Evolutionary conservation across 225 moss, liverwort and hornwort species (phyloP), one percentile per base, ranked within the genome.

Genomic region (Marchantia polymorpha): DNA sequence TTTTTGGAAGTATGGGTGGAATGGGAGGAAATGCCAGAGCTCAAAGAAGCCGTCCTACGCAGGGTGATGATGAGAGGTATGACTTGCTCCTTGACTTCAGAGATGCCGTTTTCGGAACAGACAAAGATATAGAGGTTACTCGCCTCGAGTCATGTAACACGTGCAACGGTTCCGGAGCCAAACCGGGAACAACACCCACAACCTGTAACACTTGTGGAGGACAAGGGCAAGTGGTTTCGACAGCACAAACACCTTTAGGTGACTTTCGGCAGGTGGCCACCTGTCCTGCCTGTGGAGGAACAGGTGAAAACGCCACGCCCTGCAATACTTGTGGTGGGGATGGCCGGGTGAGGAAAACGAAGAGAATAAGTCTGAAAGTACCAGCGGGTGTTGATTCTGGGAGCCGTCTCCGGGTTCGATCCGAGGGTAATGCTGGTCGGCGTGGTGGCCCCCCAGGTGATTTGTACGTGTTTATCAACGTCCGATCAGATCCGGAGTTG

Each of bases 41-140:
- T 80, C 79, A 91, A 39, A 90, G 92, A 17, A 93, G 85, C 84
- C 91, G 93, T 53, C 93, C 97, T 48, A 90, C 90, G 87, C 97
- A 99, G 86, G 97, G 97, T 78, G 97, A 99, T 68, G 97, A 99
- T 69, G 97, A 99, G 81, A 90, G 97, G 69, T 95, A 95, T 52
- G 97, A 99, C 70, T 81, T 99, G 56, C 86, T 91, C 15, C 79
- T 99, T 29, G 95, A 95, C 74, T 99, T 99, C 70, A 93, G 91
- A 77, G 93, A 95, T 20, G 97, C 90, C 52, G 91, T 95, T 8
- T 99, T 99, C 59, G 97, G 97, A 7, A 88, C 92, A 60, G 95
- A 95, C 63, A 93, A 93, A 76, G 95, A 95, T 81, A 93, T 99
- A 63, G 93, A 99, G 80, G 97, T 99, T 30, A 99, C 97, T 49